These are phyloP conservation scores for Solanum clarkiae DNA, from an alignment of 257 asterid genomes.

Conservation along the genomic window DNA sequence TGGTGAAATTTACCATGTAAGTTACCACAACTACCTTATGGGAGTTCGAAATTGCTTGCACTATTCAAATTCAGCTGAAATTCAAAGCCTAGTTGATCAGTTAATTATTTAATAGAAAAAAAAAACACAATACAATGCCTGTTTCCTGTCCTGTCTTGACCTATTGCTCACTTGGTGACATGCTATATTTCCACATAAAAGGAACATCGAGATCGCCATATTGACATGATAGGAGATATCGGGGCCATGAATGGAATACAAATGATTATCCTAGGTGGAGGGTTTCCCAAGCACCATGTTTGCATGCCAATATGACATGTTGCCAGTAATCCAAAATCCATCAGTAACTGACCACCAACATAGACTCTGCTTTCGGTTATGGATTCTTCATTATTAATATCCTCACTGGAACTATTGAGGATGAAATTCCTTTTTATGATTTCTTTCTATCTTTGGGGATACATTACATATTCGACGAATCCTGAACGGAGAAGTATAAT, in stretches of 20 bases:
- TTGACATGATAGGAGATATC: slow-evolving; percentile 88
- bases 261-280: slow-evolving; percentile 88
- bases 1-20: neutral
- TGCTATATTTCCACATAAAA: slow-evolving; percentile 68
- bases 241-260: slow-evolving; percentile 71
- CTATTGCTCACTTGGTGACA: slow-evolving; percentile 3
- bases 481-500: neutral
- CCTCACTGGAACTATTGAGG: neutral
- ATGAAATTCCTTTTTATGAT: neutral
- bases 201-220: neutral
- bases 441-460: neutral
- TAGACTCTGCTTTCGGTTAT: neutral
- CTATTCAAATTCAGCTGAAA: neutral
- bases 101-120: neutral
- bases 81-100: neutral
- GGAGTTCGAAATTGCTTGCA: neutral
- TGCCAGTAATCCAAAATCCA: neutral
- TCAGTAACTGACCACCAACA: neutral
- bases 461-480: neutral
- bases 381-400: neutral
- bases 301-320: slow-evolving; percentile 73
- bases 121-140: neutral
- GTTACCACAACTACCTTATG: neutral
- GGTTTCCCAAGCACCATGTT: slow-evolving; percentile 91
- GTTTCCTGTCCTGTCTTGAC: neutral